Percentiles rank a stretch among this genome's conserved stretches.
phyloP scores from a whole-genome alignment of 371 early-diverging fungal species.

The Entomophthora muscae region DNA sequence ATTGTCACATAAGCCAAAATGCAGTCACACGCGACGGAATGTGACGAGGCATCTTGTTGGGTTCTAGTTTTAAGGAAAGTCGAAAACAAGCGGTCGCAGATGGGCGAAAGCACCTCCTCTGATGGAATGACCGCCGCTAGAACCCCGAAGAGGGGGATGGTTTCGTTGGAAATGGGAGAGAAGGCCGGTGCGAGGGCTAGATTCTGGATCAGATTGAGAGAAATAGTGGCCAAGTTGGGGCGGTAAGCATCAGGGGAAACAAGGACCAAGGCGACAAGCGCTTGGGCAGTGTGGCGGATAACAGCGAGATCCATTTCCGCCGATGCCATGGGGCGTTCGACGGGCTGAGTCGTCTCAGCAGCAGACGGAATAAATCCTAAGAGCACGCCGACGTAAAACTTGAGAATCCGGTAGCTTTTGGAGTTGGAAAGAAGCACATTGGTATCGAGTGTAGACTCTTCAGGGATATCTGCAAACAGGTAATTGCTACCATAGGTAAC shows the following conservation, averaged over 20 bases:
- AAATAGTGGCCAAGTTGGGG: not conserved
- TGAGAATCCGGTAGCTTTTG: not conserved
- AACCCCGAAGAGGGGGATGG: not conserved
- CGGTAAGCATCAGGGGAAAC: not conserved
- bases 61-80: not conserved
- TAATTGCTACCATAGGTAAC: not conserved
- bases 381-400: slow-evolving; percentile 5
- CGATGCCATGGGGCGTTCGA: not conserved
- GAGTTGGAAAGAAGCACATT: not conserved
- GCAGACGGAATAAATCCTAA: not conserved
- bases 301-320: not conserved
- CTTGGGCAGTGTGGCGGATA: not conserved
- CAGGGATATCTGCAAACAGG: not conserved
- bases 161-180: not conserved
- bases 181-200: not conserved
- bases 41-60: not conserved
- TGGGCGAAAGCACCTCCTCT: not conserved
- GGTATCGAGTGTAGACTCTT: not conserved
- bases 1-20: not conserved
- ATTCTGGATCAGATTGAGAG: not conserved
- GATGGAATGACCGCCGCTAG: not conserved
- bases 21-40: not conserved
- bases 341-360: not conserved
- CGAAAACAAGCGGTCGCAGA: not conserved
- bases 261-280: not conserved